Conservation (phyloP, 306 rosid genomes). For the Ormosia semicastrata region DNA sequence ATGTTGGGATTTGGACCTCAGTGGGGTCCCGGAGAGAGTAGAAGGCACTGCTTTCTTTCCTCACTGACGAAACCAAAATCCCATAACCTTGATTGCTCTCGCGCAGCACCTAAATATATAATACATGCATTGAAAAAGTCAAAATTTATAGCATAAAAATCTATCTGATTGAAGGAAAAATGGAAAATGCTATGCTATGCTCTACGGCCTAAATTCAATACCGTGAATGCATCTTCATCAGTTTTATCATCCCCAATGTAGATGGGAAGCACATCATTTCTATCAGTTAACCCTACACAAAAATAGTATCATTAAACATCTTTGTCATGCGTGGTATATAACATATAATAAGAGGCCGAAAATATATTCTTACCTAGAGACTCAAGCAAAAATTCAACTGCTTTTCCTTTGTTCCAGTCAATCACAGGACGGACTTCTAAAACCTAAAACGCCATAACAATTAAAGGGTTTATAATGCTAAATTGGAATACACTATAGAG, state of each 20-base stretch:
- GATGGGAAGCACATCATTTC: constrained; percentile 71
- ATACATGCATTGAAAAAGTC: background rate
- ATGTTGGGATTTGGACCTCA: constrained; percentile 47
- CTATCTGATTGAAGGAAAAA: background rate
- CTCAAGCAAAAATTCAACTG: constrained; percentile 88
- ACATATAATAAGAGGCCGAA: background rate
- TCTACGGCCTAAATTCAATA: background rate
- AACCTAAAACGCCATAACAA: constrained; percentile 48
- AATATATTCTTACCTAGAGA: constrained; percentile 60
- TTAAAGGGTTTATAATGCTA: background rate
- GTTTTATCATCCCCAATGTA: constrained; percentile 89
- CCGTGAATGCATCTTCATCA: constrained; percentile 97
- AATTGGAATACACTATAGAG: background rate
- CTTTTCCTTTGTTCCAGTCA: constrained; percentile 98
- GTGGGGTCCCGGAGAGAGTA: constrained; percentile 76
- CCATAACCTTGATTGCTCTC: constrained; percentile 72
- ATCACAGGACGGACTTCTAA: constrained; percentile 95
- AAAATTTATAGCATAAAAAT: background rate
- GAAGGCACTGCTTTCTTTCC: constrained; percentile 77
- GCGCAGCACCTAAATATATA: constrained; percentile 50
- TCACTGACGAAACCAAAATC: constrained; percentile 68
- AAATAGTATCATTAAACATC: background rate
- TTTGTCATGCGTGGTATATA: background rate
- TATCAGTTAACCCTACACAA: constrained; percentile 56
- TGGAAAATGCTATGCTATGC: background rate